Percentiles rank a stretch among this genome's conserved stretches.
Evolutionary conservation across 306 rosid genomes (phyloP).

Genomic region (Vigna reflexopilosa): DNA sequence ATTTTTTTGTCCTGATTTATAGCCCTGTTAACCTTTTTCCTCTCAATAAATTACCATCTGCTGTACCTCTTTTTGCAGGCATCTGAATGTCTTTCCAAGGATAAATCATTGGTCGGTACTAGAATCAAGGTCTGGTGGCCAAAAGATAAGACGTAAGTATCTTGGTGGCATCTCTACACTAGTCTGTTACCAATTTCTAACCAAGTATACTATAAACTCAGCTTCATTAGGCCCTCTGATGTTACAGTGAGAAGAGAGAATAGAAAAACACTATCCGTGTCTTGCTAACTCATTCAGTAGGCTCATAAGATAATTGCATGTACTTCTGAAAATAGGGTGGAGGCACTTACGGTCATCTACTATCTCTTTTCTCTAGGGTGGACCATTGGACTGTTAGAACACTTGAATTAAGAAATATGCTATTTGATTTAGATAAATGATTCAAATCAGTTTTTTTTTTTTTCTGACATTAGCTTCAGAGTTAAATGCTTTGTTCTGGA

Average conservation of each 20-base stretch:
- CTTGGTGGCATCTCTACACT: constrained; percentile 33
- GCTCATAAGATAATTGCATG: constrained; percentile 6
- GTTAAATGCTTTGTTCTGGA: constrained; percentile 23
- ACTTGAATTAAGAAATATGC: constrained; percentile 12
- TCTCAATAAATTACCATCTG: neutral
- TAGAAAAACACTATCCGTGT: neutral
- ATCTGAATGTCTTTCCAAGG: constrained; percentile 40
- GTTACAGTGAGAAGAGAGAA: neutral
- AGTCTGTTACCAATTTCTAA: neutral
- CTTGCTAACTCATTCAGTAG: constrained; percentile 10
- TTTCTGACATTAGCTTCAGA: constrained; percentile 12
- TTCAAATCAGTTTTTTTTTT: neutral
- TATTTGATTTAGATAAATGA: constrained; percentile 5
- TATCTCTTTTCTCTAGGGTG: constrained; percentile 29
- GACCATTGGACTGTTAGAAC: neutral
- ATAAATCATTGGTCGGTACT: constrained; percentile 59
- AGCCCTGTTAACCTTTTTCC: neutral
- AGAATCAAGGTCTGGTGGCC: constrained; percentile 92
- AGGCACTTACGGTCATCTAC: constrained; percentile 5
- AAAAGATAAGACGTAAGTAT: constrained; percentile 66
- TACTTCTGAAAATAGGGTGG: constrained; percentile 20
- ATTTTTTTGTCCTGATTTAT: constrained; percentile 15
- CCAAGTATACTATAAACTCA: constrained; percentile 16
- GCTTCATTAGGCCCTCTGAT: constrained; percentile 18
- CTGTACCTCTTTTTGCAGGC: constrained; percentile 48